Conservation (phyloP, 495 filamentous ascomycete species). For the Lepraria neglecta region DNA sequence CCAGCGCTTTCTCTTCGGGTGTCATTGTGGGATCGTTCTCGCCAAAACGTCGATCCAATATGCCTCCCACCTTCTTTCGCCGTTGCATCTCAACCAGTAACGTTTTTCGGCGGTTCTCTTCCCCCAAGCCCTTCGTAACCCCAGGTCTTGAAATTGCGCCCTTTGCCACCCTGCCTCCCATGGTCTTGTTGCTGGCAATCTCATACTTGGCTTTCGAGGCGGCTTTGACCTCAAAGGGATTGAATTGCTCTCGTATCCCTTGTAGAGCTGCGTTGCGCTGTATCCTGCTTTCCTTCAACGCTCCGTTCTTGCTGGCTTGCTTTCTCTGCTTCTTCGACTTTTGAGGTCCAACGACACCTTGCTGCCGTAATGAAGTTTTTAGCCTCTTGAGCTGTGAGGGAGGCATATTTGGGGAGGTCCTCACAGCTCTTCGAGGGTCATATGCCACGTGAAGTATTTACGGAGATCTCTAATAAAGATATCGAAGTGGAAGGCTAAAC, state of each 20-base stretch:
- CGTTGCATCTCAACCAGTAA: slow-evolving; percentile 79
- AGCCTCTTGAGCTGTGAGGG: slow-evolving; percentile 95
- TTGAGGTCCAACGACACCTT: slow-evolving; percentile 80
- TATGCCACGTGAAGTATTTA: neutral
- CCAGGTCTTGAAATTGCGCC: slow-evolving; percentile 63
- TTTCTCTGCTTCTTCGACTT: slow-evolving; percentile 88
- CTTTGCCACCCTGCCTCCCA: slow-evolving; percentile 45
- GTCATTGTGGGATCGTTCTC: slow-evolving; percentile 93
- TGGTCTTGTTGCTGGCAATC: slow-evolving; percentile 54
- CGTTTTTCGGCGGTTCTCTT: slow-evolving; percentile 75
- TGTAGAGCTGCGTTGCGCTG: slow-evolving; percentile 67
- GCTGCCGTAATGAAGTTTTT: slow-evolving; percentile 78
- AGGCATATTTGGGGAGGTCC: slow-evolving; percentile 54
- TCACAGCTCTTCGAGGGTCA: neutral
- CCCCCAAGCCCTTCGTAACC: slow-evolving; percentile 75
- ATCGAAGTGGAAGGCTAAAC: neutral
- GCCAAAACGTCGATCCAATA: slow-evolving; percentile 89
- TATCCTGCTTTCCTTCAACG: slow-evolving; percentile 58
- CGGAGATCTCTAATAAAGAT: neutral
- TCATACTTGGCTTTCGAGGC: slow-evolving; percentile 68
- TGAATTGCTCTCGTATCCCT: slow-evolving; percentile 88
- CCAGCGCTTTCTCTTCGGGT: slow-evolving; percentile 85
- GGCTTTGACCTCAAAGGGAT: slow-evolving; percentile 88
- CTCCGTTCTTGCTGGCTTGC: slow-evolving; percentile 59
- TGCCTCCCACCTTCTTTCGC: slow-evolving; percentile 83